Evolutionary conservation across 2,329 filamentous ascomycete species (phyloP).

Genomic region (Monosporascus sp.): DNA sequence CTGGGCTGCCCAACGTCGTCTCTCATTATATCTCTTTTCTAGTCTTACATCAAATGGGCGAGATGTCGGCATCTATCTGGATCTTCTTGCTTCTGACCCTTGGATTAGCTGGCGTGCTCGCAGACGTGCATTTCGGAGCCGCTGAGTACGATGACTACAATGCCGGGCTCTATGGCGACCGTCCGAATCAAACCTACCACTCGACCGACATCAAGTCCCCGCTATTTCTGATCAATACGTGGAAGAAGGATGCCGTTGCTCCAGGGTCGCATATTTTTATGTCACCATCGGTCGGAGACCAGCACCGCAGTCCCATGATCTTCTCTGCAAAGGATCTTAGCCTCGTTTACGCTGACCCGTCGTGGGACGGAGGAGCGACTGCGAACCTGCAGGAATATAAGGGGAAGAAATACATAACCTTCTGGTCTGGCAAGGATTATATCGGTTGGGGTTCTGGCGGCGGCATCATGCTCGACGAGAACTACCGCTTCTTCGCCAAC

Average conservation of each 20-base stretch:
- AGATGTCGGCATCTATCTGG: neutral
- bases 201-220: conserved; percentile 14
- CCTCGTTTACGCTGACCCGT: conserved; percentile 19
- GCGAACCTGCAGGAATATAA: conserved; percentile 25
- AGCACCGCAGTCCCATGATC: conserved; percentile 16
- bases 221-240: conserved; percentile 14
- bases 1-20: too few relatives aligned
- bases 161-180: conserved; percentile 12
- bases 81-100: neutral
- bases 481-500: conserved; percentile 33
- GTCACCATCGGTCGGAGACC: conserved; percentile 4
- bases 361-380: conserved; percentile 14
- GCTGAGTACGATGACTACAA: conserved; percentile 13
- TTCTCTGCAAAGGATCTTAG: conserved; percentile 18
- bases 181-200: conserved; percentile 17
- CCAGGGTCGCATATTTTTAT: conserved; percentile 17
- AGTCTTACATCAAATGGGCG: neutral
- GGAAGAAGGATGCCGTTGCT: conserved; percentile 12
- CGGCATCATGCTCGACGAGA: conserved; percentile 27
- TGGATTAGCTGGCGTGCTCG: neutral
- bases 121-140: neutral
- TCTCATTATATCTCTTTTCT: too few relatives aligned
- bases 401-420: conserved; percentile 28
- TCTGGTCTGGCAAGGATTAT: conserved; percentile 30
- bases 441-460: conserved; percentile 16